Base-by-base conservation (phyloP, 1,139 yeast species). In the Hyphopichia buzzinii region DNA sequence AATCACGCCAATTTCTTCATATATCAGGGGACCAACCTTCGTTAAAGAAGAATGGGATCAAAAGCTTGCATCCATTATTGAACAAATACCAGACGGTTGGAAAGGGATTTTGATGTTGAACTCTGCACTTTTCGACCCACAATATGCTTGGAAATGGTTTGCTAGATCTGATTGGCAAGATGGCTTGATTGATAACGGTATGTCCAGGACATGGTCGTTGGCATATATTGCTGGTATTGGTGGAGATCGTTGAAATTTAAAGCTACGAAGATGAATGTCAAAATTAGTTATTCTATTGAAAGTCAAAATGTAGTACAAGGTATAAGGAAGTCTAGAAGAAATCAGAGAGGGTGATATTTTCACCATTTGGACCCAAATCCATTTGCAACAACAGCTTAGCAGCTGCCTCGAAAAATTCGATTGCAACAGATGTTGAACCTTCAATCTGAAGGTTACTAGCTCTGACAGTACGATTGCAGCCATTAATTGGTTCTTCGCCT, bases 161-260 rank as follows among this genome's bases (percentile, higher is more conserved):
- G 33, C 72, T 1, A 50, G 68, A 40, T 39, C 48, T n/a, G 64
- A 62, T 36, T 67, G 72, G 72, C 56, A 65, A 26, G 65, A 59
- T 17, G 49, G 59, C 5, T 51, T 55, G 25, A 66, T 68, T 17
- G 74, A 68, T 39, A 64, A 65, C 41, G 74, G 74, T 7, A 67
- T 67, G 74, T 66, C 73, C 0, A 47, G 71, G 31, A 67, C 75
- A 3, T 70, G 75, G 75, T 59, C 71, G 0, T 57, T 70, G 38
- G 66, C 74, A 0, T 69, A 55, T 41, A 59, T 64, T 31, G 72
- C 74, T 2, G 74, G 71, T 4, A 52, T 67, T 31, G 67, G 64
- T 1, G 66, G 65, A 3, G 36, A 38, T 6, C 10, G 16, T n/a
- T 30, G 17, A 14, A n/a, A 4, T 11, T 27, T 27, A 4, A 12